A percentile compares a stretch with the other conserved stretches of the same genome.
Conservation (phyloP, 148 eudicot genomes). For the Nyssa sinensis region DNA sequence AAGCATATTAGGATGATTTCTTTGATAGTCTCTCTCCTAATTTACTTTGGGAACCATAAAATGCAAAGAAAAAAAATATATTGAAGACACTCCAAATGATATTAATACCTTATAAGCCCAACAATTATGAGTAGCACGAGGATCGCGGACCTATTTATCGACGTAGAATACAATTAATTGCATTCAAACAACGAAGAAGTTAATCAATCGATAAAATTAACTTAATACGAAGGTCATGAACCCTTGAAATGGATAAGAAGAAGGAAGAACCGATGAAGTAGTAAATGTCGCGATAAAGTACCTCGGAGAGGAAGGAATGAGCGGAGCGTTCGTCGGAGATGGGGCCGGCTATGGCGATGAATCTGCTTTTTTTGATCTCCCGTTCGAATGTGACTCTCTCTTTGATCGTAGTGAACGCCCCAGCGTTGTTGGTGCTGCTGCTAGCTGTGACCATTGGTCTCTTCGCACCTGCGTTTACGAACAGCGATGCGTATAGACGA, state of each 20-base stretch:
- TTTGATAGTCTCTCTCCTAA: no score
- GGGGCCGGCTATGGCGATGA: slow-evolving; percentile 74
- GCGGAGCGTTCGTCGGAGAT: slow-evolving; percentile 52
- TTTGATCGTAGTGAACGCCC: no score
- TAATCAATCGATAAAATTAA: not conserved
- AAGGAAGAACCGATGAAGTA: not conserved
- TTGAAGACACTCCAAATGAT: no score
- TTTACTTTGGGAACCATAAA: no score
- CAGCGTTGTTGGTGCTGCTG: no score
- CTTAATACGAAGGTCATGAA: not conserved
- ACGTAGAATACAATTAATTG: not conserved
- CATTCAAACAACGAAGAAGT: not conserved
- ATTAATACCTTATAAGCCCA: slow-evolving; percentile 87
- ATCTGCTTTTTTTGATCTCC: slow-evolving; percentile 91
- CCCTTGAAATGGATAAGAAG: not conserved
- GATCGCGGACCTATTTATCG: slow-evolving; percentile 54
- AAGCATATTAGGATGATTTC: not conserved
- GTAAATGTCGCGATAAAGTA: no score
- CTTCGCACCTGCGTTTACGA: no score
- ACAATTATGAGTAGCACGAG: slow-evolving; percentile 85
- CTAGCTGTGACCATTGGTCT: slow-evolving; percentile 34
- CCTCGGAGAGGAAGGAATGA: not conserved
- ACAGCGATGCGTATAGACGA: not conserved
- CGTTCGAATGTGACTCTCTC: slow-evolving; percentile 54
- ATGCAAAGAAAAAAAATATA: no score